phyloP scores from a whole-genome alignment of 108 stramenopile species.

The Cyclotella sp. region DNA sequence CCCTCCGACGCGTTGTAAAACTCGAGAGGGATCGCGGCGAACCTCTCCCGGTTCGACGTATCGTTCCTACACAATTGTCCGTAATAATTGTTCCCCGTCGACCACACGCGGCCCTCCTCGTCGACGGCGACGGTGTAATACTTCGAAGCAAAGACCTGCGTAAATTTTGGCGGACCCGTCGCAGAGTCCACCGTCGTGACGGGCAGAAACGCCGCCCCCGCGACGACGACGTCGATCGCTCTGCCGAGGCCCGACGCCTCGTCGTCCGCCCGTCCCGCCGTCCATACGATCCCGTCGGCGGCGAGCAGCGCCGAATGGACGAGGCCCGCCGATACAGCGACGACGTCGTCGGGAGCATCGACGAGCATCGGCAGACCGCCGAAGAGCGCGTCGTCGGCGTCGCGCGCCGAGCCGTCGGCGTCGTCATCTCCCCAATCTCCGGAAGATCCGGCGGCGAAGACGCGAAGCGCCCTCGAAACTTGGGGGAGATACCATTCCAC shows the following conservation, averaged over 20 bases:
- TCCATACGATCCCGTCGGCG: constrained; percentile 14
- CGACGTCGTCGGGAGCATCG: neutral
- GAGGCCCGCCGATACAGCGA: constrained; percentile 14
- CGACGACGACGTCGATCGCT: neutral
- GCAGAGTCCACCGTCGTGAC: constrained; percentile 4
- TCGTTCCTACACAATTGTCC: constrained; percentile 40
- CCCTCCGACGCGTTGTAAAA: too few relatives aligned
- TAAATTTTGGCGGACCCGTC: constrained; percentile 19
- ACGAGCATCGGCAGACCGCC: neutral
- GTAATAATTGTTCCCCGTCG: constrained; percentile 22
- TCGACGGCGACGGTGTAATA: constrained; percentile 36
- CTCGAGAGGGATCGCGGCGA: constrained; percentile 6
- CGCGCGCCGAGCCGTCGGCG: neutral
- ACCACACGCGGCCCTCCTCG: constrained; percentile 27
- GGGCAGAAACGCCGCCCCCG: neutral
- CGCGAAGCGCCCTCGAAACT: neutral
- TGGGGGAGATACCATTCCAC: constrained; percentile 41
- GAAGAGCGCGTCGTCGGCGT: neutral
- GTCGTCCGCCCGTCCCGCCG: constrained; percentile 13
- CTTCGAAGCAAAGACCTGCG: constrained; percentile 31
- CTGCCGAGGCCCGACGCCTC: constrained; percentile 5
- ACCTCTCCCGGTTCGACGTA: constrained; percentile 13
- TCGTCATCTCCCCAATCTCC: constrained; percentile 23
- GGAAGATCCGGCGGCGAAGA: constrained; percentile 30
- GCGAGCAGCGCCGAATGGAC: constrained; percentile 26